phyloP scores from a whole-genome alignment of 306 rosid species.

The Dryas octopetala region DNA sequence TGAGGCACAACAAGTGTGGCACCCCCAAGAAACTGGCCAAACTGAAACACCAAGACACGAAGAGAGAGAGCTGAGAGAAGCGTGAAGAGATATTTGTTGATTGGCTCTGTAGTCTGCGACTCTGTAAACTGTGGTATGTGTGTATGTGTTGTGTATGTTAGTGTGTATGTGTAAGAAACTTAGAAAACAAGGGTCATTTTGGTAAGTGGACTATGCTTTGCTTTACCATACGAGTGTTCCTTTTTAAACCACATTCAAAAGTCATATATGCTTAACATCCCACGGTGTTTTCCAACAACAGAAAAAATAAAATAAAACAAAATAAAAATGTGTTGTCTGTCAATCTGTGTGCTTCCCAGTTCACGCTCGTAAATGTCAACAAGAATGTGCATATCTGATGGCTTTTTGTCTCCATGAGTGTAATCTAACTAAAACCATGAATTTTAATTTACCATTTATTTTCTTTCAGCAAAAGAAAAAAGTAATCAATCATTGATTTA shows the following conservation, averaged over 20 bases:
- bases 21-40: constrained; percentile 30
- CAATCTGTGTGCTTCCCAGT: constrained; percentile 17
- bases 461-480: background rate
- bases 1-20: constrained; percentile 24
- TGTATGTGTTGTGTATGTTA: constrained; percentile 1
- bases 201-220: constrained; percentile 12
- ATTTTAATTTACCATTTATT: background rate
- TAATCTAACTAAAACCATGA: constrained; percentile 2
- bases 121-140: constrained; percentile 30
- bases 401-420: constrained; percentile 14
- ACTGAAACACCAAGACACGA: constrained; percentile 37
- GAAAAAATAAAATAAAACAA: too few relatives aligned
- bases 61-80: constrained; percentile 31
- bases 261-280: background rate
- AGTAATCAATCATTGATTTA: background rate
- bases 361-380: background rate
- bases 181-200: constrained; percentile 27
- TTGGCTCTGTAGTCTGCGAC: constrained; percentile 54
- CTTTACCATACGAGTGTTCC: background rate
- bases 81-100: constrained; percentile 58
- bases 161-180: constrained; percentile 11
- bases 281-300: background rate
- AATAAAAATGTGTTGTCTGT: background rate
- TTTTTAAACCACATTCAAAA: background rate
- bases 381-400: background rate